Evolutionary conservation across 257 asterid species (phyloP), one percentile per base, ranked within the genome.

Genomic region (Lantana camara): DNA sequence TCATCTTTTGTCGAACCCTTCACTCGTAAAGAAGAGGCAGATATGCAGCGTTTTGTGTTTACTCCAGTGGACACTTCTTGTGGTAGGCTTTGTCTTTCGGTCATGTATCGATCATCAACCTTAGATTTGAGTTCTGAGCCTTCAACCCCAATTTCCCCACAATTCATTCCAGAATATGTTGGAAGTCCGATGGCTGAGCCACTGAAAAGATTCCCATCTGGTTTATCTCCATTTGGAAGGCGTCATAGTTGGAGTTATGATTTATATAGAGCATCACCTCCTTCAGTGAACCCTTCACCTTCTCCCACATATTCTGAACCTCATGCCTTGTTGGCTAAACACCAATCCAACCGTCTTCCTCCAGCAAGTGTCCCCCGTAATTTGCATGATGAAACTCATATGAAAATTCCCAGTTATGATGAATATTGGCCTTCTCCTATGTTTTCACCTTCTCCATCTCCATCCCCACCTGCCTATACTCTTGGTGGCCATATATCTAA

Each of bases 171-270:
- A 27, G 95, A 91, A 72, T 91, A 91, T 68, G 96, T 91, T 59
- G 96, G 97, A 34, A 91, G 96, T 60, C 97, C 97, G 57, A 40
- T 88, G 91, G 96, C 96, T 3, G 96, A 91, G 60, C 97, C 93
- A 35, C 78, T 84, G 27, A 88, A 80, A 83, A 81, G 86, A 78
- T 77, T 88, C 64, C 76, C 95, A 7, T 83, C 88, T 62, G 82
- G 74, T 75, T 80, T 81, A 41, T 75, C 84, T 27, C 90, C 89
- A 45, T 80, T 80, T 62, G 88, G 76, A 24, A 79, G 97, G 82
- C 93, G 89, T 19, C 96, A 88, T 60, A 91, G 97, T 78, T 88
- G 97, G 97, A 79, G 97, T 75, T 85, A 83, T 72, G 97, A 85
- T 73, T 64, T 85, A 53, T 77, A 73, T 64, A 75, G 87, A 77